A percentile compares a stretch with the other conserved stretches of the same genome.
These are phyloP conservation scores for Phenoliferia sp. DNA, from an alignment of 1,284 basidiomycete genomes.

Conservation along the genomic window DNA sequence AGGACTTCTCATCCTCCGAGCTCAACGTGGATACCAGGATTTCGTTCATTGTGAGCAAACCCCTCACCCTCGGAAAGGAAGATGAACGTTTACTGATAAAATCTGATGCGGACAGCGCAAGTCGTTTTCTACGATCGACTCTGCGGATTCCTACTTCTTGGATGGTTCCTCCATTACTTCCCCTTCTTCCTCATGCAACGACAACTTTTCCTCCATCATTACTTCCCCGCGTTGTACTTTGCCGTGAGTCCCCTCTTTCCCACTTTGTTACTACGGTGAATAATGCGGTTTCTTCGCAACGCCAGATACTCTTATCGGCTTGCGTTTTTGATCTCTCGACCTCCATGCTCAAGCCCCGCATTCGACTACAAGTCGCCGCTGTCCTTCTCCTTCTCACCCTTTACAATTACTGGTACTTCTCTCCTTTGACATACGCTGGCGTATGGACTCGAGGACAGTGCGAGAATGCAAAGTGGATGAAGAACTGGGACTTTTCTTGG, in stretches of 20 bases:
- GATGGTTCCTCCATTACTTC: conserved; percentile 89
- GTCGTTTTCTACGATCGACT: conserved; percentile 87
- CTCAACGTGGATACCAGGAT: conserved; percentile 84
- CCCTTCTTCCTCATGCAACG: conserved; percentile 96
- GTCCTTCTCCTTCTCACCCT: conserved; percentile 62
- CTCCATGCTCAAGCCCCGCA: conserved; percentile 65
- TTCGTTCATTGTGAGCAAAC: conserved; percentile 72
- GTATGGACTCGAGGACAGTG: conserved; percentile 83
- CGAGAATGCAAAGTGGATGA: conserved; percentile 72
- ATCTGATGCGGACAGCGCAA: too few species aligned
- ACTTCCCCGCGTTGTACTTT: conserved; percentile 93
- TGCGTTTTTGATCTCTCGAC: conserved; percentile 81
- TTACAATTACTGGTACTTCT: conserved; percentile 73
- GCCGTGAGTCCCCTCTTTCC: conserved; percentile 43
- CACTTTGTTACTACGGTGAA: background rate
- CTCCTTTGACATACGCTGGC: conserved; percentile 76
- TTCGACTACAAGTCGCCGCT: conserved; percentile 72
- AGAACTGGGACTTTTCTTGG: conserved; percentile 80
- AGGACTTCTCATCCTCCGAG: conserved; percentile 74
- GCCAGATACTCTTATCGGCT: conserved; percentile 67
- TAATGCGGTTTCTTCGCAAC: background rate
- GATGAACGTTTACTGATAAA: too few species aligned
- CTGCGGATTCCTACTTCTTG: conserved; percentile 85
- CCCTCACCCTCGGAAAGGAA: background rate
- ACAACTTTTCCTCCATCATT: conserved; percentile 95